Evolutionary conservation across 768 basidiomycete species (phyloP).

Genomic region (Astraeus odoratus): DNA sequence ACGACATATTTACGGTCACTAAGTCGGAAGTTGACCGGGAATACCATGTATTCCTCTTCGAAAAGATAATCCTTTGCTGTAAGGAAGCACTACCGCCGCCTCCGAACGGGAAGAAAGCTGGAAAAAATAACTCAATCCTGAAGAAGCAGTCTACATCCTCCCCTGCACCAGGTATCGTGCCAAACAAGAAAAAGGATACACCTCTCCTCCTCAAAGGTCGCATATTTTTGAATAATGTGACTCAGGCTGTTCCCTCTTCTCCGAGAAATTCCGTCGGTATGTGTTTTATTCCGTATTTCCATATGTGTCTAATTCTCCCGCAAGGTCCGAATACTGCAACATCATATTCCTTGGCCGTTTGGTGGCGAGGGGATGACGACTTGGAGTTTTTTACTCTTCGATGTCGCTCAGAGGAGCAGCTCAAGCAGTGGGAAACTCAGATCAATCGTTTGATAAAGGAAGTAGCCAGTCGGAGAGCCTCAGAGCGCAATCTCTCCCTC

Average conservation of each 20-base stretch:
- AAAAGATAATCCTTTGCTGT: slow-evolving; percentile 98
- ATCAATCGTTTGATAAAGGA: slow-evolving; percentile 85
- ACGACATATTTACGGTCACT: slow-evolving; percentile 93
- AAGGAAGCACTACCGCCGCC: slow-evolving; percentile 72
- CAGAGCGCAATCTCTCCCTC: slow-evolving; percentile 55
- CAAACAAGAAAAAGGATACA: slow-evolving; percentile 67
- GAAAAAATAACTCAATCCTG: slow-evolving; percentile 83
- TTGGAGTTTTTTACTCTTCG: slow-evolving; percentile 92
- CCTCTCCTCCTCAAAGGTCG: slow-evolving; percentile 89
- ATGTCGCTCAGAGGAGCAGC: slow-evolving; percentile 87
- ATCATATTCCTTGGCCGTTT: slow-evolving; percentile 78
- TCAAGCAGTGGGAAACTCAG: slow-evolving; percentile 86
- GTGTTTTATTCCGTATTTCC: slow-evolving; percentile 22
- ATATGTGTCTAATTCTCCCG: slow-evolving; percentile 1
- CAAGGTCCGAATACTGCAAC: slow-evolving; percentile 45
- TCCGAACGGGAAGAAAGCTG: slow-evolving; percentile 56
- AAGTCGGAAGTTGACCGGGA: slow-evolving; percentile 96
- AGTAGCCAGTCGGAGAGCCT: slow-evolving; percentile 60
- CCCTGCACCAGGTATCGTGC: slow-evolving; percentile 43
- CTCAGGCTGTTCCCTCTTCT: slow-evolving; percentile 60
- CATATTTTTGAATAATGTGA: slow-evolving; percentile 96
- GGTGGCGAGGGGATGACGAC: slow-evolving; percentile 93
- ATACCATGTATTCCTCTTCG: slow-evolving; percentile 97
- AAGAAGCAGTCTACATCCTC: slow-evolving; percentile 66
- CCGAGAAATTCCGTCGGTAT: slow-evolving; percentile 55